Base-by-base conservation (phyloP, 257 asterid species). In the Lithospermum erythrorhizon region DNA sequence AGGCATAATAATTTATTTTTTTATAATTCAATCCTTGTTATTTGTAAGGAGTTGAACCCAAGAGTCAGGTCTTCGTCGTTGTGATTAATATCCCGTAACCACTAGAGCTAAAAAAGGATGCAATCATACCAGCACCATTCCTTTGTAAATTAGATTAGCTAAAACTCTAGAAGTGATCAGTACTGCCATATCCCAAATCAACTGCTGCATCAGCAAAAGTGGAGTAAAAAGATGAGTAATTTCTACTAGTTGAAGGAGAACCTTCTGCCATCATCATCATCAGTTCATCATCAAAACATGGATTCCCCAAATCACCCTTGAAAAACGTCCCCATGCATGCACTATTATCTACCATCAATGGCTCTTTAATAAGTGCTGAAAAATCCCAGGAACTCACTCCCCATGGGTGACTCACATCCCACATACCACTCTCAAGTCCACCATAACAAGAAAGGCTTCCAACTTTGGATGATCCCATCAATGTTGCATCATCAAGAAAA, bases 331-430 rank as follows among this genome's bases (percentile, higher is more conserved):
- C 69, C 48, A 56, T 56, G 64, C 74, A 51, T 24, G 61, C 69
- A 61, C n/a, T n/a, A n/a, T 58, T 70, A 24, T 75, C 74, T 18
- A 4, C 71, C 65, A 72, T 52, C 6, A 66, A 27, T 23, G 81
- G 67, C 47, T 56, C 30, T n/a, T 57, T 74, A 25, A 80, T 76
- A 82, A 88, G 72, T 17, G 90, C 86, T 9, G 95, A 82, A 47
- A 88, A 87, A 66, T 65, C 80, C 89, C 83, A 81, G 3, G 61
- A 18, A 41, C 49, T 11, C 49, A 41, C 13, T 41, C 49, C 49
- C 49, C 49, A 41, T 41, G 49, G 18, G 3, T 41, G 18, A 13
- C 49, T 41, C 17, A 11, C 49, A 41, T 41, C 49, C 49, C 49
- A 41, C 2, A 79, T 80, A 58, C 18, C 53, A 4, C 67, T 65